Evolutionary conservation across 2,329 filamentous ascomycete genomes (phyloP).

Genomic region (Sarocladiaceae sp.): DNA sequence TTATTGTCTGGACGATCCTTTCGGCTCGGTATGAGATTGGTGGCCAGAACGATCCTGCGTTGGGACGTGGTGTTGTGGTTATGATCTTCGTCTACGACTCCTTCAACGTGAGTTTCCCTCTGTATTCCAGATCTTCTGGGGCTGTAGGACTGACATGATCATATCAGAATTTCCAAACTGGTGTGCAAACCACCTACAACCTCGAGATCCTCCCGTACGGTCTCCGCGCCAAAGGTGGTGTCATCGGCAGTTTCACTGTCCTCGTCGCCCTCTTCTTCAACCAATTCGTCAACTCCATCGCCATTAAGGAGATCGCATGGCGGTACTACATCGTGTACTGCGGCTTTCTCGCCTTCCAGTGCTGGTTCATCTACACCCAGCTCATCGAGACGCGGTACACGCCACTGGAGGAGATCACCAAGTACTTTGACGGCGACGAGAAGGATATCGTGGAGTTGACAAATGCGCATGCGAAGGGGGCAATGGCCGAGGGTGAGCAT

Average conservation of each 20-base stretch:
- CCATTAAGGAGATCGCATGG: slow-evolving; percentile 32
- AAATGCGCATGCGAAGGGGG: background rate
- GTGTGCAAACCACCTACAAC: slow-evolving; percentile 35
- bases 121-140: slow-evolving; percentile 16
- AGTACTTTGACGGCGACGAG: slow-evolving; percentile 42
- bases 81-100: slow-evolving; percentile 20
- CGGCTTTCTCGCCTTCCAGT: slow-evolving; percentile 38
- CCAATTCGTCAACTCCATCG: slow-evolving; percentile 37
- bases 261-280: slow-evolving; percentile 27
- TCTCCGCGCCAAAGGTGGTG: slow-evolving; percentile 21
- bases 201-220: slow-evolving; percentile 35
- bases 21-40: slow-evolving; percentile 27
- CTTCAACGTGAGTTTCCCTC: slow-evolving; percentile 27
- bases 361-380: slow-evolving; percentile 31
- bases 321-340: slow-evolving; percentile 39
- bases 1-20: slow-evolving; percentile 33
- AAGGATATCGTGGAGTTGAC: background rate
- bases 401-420: slow-evolving; percentile 48
- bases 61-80: slow-evolving; percentile 41
- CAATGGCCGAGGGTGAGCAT: background rate
- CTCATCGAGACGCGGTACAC: slow-evolving; percentile 47
- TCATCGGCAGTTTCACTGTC: slow-evolving; percentile 21
- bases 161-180: slow-evolving; percentile 11
- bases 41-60: slow-evolving; percentile 15
- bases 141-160: background rate